These are phyloP conservation scores for Boletus eberwhitei DNA, from an alignment of 768 basidiomycete genomes.

Conservation along the genomic window DNA sequence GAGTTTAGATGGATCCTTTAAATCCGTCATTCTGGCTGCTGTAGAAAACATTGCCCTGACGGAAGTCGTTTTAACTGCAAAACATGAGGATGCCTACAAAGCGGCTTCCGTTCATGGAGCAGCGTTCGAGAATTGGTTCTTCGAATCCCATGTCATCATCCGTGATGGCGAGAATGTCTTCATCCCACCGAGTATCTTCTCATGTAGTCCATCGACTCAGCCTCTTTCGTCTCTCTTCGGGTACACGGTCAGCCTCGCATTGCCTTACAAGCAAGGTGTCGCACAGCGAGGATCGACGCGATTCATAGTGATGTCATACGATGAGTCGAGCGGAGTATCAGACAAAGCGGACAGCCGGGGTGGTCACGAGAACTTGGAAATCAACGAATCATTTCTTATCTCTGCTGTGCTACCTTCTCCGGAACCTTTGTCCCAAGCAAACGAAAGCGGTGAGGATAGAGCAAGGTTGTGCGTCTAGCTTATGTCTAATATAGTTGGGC, in stretches of 20 bases:
- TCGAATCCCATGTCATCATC: constrained; percentile 41
- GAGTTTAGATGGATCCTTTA: constrained; percentile 2
- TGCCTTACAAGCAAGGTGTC: constrained; percentile 74
- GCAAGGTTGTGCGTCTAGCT: neutral
- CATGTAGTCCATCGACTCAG: constrained; percentile 13
- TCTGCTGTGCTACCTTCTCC: constrained; percentile 39
- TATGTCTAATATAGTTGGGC: neutral
- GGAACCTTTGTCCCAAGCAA: constrained; percentile 7
- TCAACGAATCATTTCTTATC: constrained; percentile 69
- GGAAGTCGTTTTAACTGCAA: constrained; percentile 50
- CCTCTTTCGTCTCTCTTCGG: constrained; percentile 22
- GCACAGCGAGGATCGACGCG: constrained; percentile 46
- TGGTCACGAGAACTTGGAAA: constrained; percentile 53
- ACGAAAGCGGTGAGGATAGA: constrained; percentile 6
- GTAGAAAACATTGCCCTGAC: constrained; percentile 39
- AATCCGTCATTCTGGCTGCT: constrained; percentile 17
- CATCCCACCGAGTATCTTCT: constrained; percentile 19
- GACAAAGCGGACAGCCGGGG: constrained; percentile 8
- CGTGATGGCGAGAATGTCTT: constrained; percentile 47
- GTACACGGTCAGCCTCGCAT: constrained; percentile 56
- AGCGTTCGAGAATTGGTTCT: constrained; percentile 44
- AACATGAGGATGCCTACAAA: constrained; percentile 48
- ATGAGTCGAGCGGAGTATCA: constrained; percentile 5
- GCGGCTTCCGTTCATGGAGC: constrained; percentile 35
- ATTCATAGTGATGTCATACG: constrained; percentile 45